phyloP scores from a whole-genome alignment of 1,284 basidiomycete species.

The Pyrrhoderma lamaoense region DNA sequence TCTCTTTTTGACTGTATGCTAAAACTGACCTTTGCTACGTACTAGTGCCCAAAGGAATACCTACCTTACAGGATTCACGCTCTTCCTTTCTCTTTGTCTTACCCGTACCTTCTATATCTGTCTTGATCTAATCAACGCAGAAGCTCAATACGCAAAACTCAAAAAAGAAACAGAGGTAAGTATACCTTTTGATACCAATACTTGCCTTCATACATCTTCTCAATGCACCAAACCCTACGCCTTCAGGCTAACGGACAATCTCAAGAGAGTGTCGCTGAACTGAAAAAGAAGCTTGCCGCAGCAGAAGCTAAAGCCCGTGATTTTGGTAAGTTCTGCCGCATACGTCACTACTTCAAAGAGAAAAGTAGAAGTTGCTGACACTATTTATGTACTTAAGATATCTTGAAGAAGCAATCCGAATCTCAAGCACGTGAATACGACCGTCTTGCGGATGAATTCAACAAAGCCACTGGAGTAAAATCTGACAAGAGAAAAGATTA shows the following conservation, averaged over 20 bases:
- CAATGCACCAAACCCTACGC: neutral
- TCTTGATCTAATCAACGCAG: slow-evolving; percentile 83
- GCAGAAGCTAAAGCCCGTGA: slow-evolving; percentile 52
- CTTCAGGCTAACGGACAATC: slow-evolving; percentile 32
- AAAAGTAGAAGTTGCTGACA: no score
- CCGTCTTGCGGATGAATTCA: slow-evolving; percentile 71
- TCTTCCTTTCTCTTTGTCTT: slow-evolving; percentile 91
- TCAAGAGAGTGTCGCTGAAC: slow-evolving; percentile 48
- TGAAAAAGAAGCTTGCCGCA: slow-evolving; percentile 51
- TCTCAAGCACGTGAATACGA: slow-evolving; percentile 78
- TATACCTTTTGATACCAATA: slow-evolving; percentile 13
- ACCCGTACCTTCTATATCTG: slow-evolving; percentile 90
- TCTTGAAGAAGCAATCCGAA: slow-evolving; percentile 75
- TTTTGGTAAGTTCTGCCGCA: slow-evolving; percentile 43
- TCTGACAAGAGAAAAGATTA: slow-evolving; percentile 43
- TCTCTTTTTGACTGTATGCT: slow-evolving; percentile 5
- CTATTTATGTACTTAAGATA: slow-evolving; percentile 38
- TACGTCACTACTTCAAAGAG: no score
- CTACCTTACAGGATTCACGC: slow-evolving; percentile 87
- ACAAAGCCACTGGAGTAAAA: slow-evolving; percentile 54
- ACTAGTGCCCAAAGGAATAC: slow-evolving; percentile 72
- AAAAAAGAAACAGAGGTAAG: slow-evolving; percentile 54
- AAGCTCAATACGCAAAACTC: slow-evolving; percentile 81
- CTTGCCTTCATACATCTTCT: neutral
- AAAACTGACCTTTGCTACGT: neutral